Evolutionary conservation across 2,329 filamentous ascomycete genomes (phyloP).

Genomic region (Helotiales sp.): DNA sequence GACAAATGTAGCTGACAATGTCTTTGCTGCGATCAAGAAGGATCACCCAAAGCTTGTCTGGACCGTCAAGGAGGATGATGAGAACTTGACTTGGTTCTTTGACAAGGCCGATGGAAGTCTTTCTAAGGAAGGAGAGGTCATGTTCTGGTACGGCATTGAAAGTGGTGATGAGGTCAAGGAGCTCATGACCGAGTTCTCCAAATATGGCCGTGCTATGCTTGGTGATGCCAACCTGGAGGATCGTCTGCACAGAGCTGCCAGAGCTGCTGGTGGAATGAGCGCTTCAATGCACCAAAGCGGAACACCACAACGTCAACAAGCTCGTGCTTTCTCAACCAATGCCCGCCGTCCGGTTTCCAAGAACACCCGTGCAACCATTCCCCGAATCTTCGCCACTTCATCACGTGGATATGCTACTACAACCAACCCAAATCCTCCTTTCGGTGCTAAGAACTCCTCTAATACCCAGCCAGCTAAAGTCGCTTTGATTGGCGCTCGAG

Average conservation of each 20-base stretch:
- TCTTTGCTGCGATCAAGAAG: constrained; percentile 92
- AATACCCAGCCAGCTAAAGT: constrained; percentile 80
- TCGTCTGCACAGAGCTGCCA: constrained; percentile 79
- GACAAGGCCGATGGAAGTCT: constrained; percentile 95
- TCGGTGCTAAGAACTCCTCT: constrained; percentile 85
- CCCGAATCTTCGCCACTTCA: constrained; percentile 28
- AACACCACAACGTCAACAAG: constrained; percentile 60
- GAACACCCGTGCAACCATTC: constrained; percentile 20
- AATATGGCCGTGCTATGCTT: constrained; percentile 84
- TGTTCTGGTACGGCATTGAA: constrained; percentile 90
- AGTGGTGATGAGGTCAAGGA: constrained; percentile 80
- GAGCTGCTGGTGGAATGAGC: constrained; percentile 66
- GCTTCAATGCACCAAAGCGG: constrained; percentile 49
- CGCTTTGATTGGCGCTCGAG: constrained; percentile 87
- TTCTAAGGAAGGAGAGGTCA: constrained; percentile 81
- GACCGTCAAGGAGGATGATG: constrained; percentile 95
- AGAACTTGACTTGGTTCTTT: constrained; percentile 98
- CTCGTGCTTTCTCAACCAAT: constrained; percentile 70
- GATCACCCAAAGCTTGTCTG: constrained; percentile 90
- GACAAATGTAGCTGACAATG: constrained; percentile 92
- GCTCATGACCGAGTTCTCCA: constrained; percentile 83
- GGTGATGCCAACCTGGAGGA: constrained; percentile 87
- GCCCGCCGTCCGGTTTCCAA: constrained; percentile 48
- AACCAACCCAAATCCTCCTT: constrained; percentile 88
- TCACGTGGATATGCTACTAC: constrained; percentile 62